Evolutionary conservation across 1,284 basidiomycete species (phyloP), one percentile per base, ranked within the genome.

Genomic region (Coniophora puteana): DNA sequence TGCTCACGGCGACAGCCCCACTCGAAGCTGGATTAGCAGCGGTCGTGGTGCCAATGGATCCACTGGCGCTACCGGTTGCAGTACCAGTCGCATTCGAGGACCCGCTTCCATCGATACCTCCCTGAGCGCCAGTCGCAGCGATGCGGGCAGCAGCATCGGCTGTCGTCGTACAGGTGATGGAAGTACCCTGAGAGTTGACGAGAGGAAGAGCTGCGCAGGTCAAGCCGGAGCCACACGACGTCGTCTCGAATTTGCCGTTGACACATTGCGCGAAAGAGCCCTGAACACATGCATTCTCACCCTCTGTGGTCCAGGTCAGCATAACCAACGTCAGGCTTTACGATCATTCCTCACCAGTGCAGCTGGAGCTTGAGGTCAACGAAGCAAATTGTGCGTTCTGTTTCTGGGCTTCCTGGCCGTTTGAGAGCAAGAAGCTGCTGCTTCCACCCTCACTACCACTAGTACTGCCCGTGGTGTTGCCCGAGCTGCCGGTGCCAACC

Each of bases 171-270:
- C 69, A 71, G 16, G 67, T 50, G 32, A 71, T 53, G 4, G 59
- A 62, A 8, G 73, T 76, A 22, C 74, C 74, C 1, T 67, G 43
- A 13, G 54, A 59, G 50, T 73, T 72, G 25, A 76, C 71, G 12
- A 76, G 61, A 11, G 74, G 74, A 26, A 76, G 65, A 10, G 69
- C 70, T 26, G 63, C 58, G 43, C 74, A 76, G 40, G 53, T 52
- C 30, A 63, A 48, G 3, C 58, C 53, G 6, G 43, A 21, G 12
- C 45, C 52, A 36, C 51, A 53, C 17, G 46, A 31, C 30, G 40
- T 31, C 12, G 41, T n/a, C 29, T 45, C 46, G 16, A 46, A 50
- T 22, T 33, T 29, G 27, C 51, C 49, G 11, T 42, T 40, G 8
- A 62, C 55, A 39, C 61, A 62, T 36, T 60, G 28, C 22, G 52